Percentiles rank a stretch among this genome's conserved stretches.
These are phyloP conservation scores for Potentilla sterilis DNA, from an alignment of 306 rosid genomes.

Conservation along the genomic window DNA sequence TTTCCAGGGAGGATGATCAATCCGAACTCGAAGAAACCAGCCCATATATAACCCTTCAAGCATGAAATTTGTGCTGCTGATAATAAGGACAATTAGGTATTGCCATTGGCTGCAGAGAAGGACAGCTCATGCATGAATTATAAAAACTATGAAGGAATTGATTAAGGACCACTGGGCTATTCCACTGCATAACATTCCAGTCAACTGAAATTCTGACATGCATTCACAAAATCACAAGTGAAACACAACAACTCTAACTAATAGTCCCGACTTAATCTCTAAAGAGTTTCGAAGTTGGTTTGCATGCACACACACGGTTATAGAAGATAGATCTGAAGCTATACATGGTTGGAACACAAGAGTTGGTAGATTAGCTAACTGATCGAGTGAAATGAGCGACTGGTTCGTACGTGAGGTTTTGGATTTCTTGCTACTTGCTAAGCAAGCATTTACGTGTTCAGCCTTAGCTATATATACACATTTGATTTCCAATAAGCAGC, in stretches of 20 bases:
- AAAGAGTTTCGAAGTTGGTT: not conserved
- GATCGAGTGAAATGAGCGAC: not conserved
- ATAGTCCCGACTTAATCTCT: not conserved
- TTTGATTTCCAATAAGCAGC: not conserved
- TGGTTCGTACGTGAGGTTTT: not conserved
- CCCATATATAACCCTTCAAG: not conserved
- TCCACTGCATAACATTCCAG: not conserved
- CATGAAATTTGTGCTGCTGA: not conserved
- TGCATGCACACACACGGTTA: not conserved
- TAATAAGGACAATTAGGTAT: not conserved
- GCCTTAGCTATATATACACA: not conserved
- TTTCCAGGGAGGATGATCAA: not conserved
- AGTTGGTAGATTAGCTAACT: not conserved
- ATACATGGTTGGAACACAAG: not conserved
- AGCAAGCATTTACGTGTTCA: not conserved
- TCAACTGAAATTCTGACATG: not conserved
- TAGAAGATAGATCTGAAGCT: constrained; percentile 8
- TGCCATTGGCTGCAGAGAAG: not conserved
- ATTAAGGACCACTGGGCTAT: not conserved
- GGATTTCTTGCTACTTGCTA: constrained; percentile 17
- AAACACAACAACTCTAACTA: constrained; percentile 6
- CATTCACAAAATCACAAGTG: constrained; percentile 7
- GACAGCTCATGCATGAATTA: not conserved
- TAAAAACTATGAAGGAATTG: not conserved
- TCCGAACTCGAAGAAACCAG: not conserved